Percentiles rank a stretch among this genome's conserved stretches.
phyloP scores from a whole-genome alignment of 2,329 filamentous ascomycete species.

The Fusarium pininemorale region DNA sequence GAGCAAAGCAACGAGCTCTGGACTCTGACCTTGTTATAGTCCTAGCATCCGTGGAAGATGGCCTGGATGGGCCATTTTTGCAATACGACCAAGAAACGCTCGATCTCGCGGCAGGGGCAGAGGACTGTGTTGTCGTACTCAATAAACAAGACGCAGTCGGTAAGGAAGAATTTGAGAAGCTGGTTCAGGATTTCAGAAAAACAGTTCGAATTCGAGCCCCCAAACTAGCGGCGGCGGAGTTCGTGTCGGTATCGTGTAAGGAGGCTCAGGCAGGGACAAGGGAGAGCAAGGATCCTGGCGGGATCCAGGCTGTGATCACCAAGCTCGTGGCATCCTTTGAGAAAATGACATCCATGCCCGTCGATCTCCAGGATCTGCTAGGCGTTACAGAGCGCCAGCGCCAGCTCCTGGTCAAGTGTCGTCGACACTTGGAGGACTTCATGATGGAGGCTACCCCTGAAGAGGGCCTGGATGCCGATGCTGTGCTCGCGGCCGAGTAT shows the following conservation, averaged over 20 bases:
- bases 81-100: conserved; percentile 65
- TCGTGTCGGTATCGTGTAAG: conserved; percentile 75
- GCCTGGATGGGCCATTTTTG: conserved; percentile 53
- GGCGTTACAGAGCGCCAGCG: conserved; percentile 92
- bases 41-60: conserved; percentile 76
- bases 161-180: conserved; percentile 44
- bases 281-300: conserved; percentile 62
- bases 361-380: conserved; percentile 82
- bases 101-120: conserved; percentile 59
- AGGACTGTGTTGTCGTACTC: conserved; percentile 63
- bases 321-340: conserved; percentile 74
- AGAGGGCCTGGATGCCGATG: conserved; percentile 69
- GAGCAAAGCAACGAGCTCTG: conserved; percentile 81
- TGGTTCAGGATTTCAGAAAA: conserved; percentile 54
- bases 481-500: conserved; percentile 90
- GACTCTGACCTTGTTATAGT: conserved; percentile 88
- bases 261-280: conserved; percentile 54
- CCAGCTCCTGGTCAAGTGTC: conserved; percentile 79
- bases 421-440: conserved; percentile 77
- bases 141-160: conserved; percentile 69
- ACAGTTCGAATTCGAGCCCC: conserved; percentile 26
- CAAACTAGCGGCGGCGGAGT: conserved; percentile 47
- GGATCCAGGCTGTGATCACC: conserved; percentile 74
- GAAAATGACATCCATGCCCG: conserved; percentile 74
- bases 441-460: conserved; percentile 62